A percentile compares a stretch with the other conserved stretches of the same genome.
Conservation (phyloP, 805 yeast species). For the Schwanniomyces pseudopolymorphus region DNA sequence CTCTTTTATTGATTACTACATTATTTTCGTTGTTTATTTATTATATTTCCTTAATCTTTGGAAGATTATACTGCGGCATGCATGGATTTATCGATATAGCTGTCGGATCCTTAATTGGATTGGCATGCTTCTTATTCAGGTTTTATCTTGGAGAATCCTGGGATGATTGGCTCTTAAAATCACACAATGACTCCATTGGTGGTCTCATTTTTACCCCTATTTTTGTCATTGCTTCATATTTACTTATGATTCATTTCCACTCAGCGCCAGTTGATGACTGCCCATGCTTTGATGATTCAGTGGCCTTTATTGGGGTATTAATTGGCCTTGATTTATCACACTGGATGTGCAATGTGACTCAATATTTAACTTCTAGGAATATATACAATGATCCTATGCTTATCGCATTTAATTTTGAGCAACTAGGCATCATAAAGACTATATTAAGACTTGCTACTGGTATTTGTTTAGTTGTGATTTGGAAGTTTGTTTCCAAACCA, state of each 20-base stretch:
- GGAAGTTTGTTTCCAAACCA: conserved; percentile 80
- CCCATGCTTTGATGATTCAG: conserved; percentile 94
- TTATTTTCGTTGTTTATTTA: conserved; percentile 41
- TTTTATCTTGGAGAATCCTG: conserved; percentile 36
- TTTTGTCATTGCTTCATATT: conserved; percentile 39
- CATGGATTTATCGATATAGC: conserved; percentile 84
- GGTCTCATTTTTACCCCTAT: conserved; percentile 30
- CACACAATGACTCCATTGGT: conserved; percentile 17
- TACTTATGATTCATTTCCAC: conserved; percentile 62
- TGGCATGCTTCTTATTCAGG: conserved; percentile 49
- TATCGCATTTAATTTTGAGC: conserved; percentile 41
- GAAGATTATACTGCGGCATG: conserved; percentile 95
- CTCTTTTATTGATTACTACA: conserved; percentile 12
- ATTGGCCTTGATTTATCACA: conserved; percentile 70
- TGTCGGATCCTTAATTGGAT: conserved; percentile 67
- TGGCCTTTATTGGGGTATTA: conserved; percentile 87
- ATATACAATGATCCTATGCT: conserved; percentile 28
- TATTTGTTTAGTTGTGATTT: conserved; percentile 55
- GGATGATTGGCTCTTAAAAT: conserved; percentile 44
- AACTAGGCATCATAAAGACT: conserved; percentile 43
- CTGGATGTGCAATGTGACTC: conserved; percentile 44
- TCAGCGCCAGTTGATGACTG: conserved; percentile 89
- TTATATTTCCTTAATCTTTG: conserved; percentile 64
- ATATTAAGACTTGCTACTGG: conserved; percentile 60
- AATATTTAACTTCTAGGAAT: conserved; percentile 20